Evolutionary conservation across 2,329 filamentous ascomycete species (phyloP).

Genomic region (Colletotrichum aenigma): DNA sequence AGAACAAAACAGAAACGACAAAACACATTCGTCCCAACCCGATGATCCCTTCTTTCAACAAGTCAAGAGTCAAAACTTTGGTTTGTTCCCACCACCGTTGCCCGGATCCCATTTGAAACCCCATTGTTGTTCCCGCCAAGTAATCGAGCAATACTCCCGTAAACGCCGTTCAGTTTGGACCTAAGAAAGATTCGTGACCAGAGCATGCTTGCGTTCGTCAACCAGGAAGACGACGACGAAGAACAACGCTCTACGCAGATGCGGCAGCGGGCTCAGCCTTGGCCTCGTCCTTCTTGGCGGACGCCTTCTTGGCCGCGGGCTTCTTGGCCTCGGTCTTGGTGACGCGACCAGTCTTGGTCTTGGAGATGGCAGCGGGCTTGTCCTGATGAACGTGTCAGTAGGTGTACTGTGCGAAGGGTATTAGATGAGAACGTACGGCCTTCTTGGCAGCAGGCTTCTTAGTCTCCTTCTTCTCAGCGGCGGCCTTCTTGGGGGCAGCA

Average conservation of each 20-base stretch:
- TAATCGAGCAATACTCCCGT: conserved; percentile 9
- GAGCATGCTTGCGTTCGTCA: not conserved
- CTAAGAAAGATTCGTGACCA: conserved; percentile 17
- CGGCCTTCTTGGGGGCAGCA: conserved; percentile 45
- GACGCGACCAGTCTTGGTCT: conserved; percentile 87
- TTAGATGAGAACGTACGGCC: conserved; percentile 29
- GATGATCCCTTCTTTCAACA: not conserved
- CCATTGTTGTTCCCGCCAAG: conserved; percentile 4
- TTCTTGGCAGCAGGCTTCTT: conserved; percentile 35
- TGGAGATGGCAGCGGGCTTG: conserved; percentile 72
- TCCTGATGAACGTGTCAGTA: conserved; percentile 54
- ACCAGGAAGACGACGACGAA: not conserved
- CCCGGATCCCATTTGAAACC: conserved; percentile 1
- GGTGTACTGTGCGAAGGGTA: conserved; percentile 32
- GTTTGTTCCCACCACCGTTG: conserved; percentile 5
- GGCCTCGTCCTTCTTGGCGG: conserved; percentile 40
- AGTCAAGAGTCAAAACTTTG: not conserved
- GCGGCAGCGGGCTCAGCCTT: conserved; percentile 17
- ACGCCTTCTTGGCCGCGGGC: conserved; percentile 47
- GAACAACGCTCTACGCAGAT: not conserved
- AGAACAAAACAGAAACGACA: not conserved
- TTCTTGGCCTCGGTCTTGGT: conserved; percentile 68
- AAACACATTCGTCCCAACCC: not conserved
- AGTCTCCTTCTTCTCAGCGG: conserved; percentile 34
- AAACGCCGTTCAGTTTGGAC: conserved; percentile 16